Base-by-base conservation (phyloP, 2,329 filamentous ascomycete genomes). In the Ascosphaera apis region DNA sequence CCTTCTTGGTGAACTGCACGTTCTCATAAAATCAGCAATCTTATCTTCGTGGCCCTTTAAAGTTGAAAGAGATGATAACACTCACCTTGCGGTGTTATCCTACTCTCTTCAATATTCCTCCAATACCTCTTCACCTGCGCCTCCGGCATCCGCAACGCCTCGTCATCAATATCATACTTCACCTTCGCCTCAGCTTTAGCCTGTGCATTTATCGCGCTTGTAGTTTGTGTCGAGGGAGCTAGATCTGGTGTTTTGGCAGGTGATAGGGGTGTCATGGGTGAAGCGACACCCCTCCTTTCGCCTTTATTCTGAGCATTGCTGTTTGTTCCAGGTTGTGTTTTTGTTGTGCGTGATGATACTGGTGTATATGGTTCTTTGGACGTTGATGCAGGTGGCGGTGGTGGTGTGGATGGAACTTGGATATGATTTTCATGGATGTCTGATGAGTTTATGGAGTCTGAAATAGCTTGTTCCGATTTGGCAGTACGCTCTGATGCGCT, bases 111-210 rank as follows among this genome's bases (percentile, higher is more conserved):
- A 44, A 86, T 70, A 8, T 54, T 54, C 43, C 61, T 62, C 83
- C 83, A 93, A 53, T 92, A 93, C 48, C 62, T 64, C 45, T 67
- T 67, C 42, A 95, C 72, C 46, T 81, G 72, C 34, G 65, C 58
- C 38, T 78, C 66, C 5, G 67, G 68, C 31, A 91, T 56, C 44
- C 69, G 66, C 42, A 69, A 62, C 1, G 82, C 83, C 33, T 40
- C 46, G 35, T 46, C 40, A 34, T 57, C 55, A 35, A 54, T 52
- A 31, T 48, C 48, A 1, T 48, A 52, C 36, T 43, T 43, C 4
- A 31, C 12, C 30, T 31, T 31, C 16, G 30, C 41, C 36, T 49
- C 66, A 4, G 53, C 57, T 40, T 62, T 63, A 4, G 60, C 61
- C 48, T 65, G 68, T 44, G 61, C 53, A n/a, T 48, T 45, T n/a